Percentiles rank a stretch among this genome's conserved stretches.
Evolutionary conservation across 1,139 yeast species (phyloP).

Genomic region (Sugiyamaella sp.): DNA sequence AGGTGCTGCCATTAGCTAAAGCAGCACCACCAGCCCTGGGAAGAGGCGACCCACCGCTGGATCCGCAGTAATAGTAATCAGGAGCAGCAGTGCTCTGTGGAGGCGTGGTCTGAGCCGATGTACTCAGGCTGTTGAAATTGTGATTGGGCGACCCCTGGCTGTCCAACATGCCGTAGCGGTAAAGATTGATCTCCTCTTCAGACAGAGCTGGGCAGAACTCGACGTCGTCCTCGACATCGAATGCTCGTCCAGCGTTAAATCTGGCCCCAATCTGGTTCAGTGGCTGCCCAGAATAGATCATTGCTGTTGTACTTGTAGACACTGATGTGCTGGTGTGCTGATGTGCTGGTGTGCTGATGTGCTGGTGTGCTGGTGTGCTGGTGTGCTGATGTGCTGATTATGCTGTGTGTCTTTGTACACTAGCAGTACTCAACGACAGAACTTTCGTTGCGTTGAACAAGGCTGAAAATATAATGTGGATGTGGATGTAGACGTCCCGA

Average conservation of each 20-base stretch:
- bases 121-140: conserved; percentile 18
- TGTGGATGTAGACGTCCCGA: no score
- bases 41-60: conserved; percentile 21
- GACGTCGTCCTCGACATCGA: conserved; percentile 64
- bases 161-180: conserved; percentile 16
- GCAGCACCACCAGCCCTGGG: conserved; percentile 12
- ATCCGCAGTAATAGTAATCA: conserved; percentile 24
- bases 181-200: conserved; percentile 36
- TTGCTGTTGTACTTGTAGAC: not conserved
- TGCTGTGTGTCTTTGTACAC: no score
- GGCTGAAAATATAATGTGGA: no score
- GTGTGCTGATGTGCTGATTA: no score
- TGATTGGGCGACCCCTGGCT: conserved; percentile 16
- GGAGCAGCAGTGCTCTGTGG: conserved; percentile 23
- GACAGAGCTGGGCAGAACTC: conserved; percentile 61
- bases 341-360: no score
- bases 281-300: conserved; percentile 13
- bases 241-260: conserved; percentile 62
- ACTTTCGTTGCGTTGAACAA: no score
- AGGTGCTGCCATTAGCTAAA: conserved; percentile 2
- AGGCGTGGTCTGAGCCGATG: conserved; percentile 26
- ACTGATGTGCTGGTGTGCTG: not conserved
- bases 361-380: no score
- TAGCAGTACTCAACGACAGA: no score
- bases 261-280: conserved; percentile 16